Percentiles rank a stretch among this genome's conserved stretches.
Evolutionary conservation across 495 filamentous ascomycete species (phyloP).

Genomic region (Xylaria nigripes): DNA sequence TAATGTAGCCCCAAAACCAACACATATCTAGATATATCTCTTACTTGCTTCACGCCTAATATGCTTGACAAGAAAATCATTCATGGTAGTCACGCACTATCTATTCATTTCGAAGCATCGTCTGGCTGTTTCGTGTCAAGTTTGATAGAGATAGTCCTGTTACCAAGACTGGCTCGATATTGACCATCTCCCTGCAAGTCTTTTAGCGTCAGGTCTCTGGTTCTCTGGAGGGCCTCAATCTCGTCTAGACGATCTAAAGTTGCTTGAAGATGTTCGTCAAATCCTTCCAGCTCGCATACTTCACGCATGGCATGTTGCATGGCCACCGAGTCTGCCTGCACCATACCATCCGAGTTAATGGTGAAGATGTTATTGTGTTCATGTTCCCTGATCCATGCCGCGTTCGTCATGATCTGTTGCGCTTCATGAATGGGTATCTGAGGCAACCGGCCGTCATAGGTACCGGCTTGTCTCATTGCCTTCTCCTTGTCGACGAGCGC

Average conservation of each 20-base stretch:
- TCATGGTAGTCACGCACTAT: not conserved
- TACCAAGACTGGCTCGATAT: slow-evolving; percentile 49
- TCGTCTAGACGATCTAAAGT: slow-evolving; percentile 73
- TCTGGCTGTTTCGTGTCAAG: slow-evolving; percentile 1
- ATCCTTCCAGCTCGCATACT: slow-evolving; percentile 60
- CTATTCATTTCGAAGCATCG: not conserved
- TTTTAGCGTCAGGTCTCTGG: slow-evolving; percentile 81
- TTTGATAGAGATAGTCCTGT: slow-evolving; percentile 8
- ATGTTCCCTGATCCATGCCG: slow-evolving; percentile 83
- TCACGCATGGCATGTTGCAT: slow-evolving; percentile 86
- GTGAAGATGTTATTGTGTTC: slow-evolving; percentile 92
- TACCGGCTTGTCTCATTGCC: slow-evolving; percentile 51
- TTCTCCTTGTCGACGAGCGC: slow-evolving; percentile 73
- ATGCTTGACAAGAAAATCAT: no score
- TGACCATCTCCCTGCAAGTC: slow-evolving; percentile 59
- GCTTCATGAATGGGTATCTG: slow-evolving; percentile 74
- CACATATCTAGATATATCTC: not conserved
- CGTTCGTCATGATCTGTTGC: slow-evolving; percentile 79
- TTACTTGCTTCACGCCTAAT: no score
- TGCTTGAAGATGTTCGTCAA: slow-evolving; percentile 66
- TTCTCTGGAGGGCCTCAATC: slow-evolving; percentile 84
- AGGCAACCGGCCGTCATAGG: slow-evolving; percentile 61
- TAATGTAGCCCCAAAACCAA: not conserved
- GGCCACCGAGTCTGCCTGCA: slow-evolving; percentile 83
- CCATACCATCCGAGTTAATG: slow-evolving; percentile 76